A percentile compares a stretch with the other conserved stretches of the same genome.
phyloP scores from a whole-genome alignment of 1,139 yeast genomes.

The Suhomyces guaymorum region DNA sequence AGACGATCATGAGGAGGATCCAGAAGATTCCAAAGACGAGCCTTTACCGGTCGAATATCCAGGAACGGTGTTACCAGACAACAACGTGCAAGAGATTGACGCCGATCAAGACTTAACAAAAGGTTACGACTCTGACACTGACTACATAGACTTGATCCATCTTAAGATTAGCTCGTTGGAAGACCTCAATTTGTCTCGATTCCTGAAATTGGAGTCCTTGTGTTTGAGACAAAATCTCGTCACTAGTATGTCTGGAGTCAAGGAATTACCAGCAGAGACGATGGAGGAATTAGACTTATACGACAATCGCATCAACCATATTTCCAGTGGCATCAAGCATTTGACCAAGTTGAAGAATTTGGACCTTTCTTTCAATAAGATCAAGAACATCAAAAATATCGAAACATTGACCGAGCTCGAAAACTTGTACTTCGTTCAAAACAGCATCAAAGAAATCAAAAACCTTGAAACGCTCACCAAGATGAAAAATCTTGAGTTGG shows the following conservation, averaged over 20 bases:
- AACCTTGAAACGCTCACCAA: conserved; percentile 59
- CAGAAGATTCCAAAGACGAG: conserved; percentile 30
- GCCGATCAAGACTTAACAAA: conserved; percentile 60
- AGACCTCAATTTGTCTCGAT: conserved; percentile 62
- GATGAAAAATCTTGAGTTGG: conserved; percentile 79
- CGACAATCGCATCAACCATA: conserved; percentile 88
- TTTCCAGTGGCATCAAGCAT: conserved; percentile 65
- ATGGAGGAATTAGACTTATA: conserved; percentile 84
- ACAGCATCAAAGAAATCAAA: conserved; percentile 73
- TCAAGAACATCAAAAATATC: conserved; percentile 81
- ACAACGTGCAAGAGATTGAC: conserved; percentile 45
- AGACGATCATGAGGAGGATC: conserved; percentile 27
- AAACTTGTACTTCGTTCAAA: conserved; percentile 83
- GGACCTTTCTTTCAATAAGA: conserved; percentile 89
- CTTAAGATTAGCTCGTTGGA: conserved; percentile 69
- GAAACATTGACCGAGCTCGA: conserved; percentile 62
- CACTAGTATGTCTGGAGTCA: conserved; percentile 70
- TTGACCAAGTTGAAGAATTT: conserved; percentile 58
- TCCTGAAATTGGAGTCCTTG: conserved; percentile 56
- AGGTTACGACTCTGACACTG: conserved; percentile 62
- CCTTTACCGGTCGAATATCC: conserved; percentile 44
- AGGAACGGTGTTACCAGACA: conserved; percentile 58
- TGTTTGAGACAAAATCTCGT: conserved; percentile 85
- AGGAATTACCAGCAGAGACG: conserved; percentile 50
- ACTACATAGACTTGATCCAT: conserved; percentile 75